Base-by-base conservation (phyloP, 177 flowering plant species). In the Vitis hybrid region DNA sequence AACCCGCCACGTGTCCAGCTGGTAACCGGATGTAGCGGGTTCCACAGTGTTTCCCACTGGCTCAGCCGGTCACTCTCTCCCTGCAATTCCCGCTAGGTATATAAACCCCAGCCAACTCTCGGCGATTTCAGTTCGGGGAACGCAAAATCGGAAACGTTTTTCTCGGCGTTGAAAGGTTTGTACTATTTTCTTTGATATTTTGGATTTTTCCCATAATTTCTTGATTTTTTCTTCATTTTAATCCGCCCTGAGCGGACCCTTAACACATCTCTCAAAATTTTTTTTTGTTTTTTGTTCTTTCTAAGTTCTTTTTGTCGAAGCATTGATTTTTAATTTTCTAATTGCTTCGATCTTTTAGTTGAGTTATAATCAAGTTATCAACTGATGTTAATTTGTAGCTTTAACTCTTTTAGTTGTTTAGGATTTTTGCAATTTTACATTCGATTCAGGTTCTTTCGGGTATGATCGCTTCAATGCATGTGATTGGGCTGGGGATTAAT, bases 41-140 rank as follows among this genome's bases (percentile, higher is more conserved):
- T 53, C 11, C 9, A 50, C 63, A 61, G 74, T 77, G 64, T 51
- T 39, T 16, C 16, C 8, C 2, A 84, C 85, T 73, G 67, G 77
- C 63, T 64, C 73, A 76, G 76, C 81, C 84, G 75, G 89, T 84
- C 50, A 78, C 68, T 72, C 59, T 52, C 16, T 22, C 66, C 49
- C 74, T 76, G 56, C 79, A 68, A 76, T 76, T 79, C 82, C 86
- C 83, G 84, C 86, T 73, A 71, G 75, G 64, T 76, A 81, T 74
- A 81, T 78, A 79, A 68, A 45, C 63, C 62, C 22, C 61, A 31
- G 49, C 66, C 15, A 8, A 26, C 59, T 5, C 65, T 56, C 54
- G 18, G 22, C 14, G 34, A 56, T 56, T 39, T 59, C 56, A 64
- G 39, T 64, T 20, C 56, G 29, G 9, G 45, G 8, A 39, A 39